These are phyloP conservation scores for Rhazya stricta DNA, from an alignment of 257 asterid species.

Conservation along the genomic window DNA sequence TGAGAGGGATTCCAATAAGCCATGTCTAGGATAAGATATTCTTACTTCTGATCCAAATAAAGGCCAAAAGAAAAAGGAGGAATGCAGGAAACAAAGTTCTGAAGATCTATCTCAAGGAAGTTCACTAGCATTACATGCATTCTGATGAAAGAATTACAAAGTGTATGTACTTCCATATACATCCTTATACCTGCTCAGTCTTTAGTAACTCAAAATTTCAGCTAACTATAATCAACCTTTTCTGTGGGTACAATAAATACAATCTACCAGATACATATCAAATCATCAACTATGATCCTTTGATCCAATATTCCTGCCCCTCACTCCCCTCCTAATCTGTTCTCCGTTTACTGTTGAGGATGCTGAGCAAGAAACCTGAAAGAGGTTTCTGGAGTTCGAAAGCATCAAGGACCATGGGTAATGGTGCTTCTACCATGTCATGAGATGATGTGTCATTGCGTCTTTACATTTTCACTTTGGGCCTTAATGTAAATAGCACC, in stretches of 20 bases:
- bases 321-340: neutral
- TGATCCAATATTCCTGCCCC: no score
- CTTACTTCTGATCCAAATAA: neutral
- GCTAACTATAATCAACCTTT: neutral
- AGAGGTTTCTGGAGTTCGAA: neutral
- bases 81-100: neutral
- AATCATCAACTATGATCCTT: neutral
- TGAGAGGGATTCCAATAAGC: neutral
- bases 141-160: neutral
- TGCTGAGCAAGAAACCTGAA: neutral
- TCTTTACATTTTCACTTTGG: neutral
- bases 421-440: neutral
- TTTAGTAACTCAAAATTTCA: neutral
- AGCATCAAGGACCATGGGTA: neutral
- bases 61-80: neutral
- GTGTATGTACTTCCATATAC: neutral
- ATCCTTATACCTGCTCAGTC: neutral
- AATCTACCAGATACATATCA: neutral
- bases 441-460: neutral
- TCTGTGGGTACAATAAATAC: neutral
- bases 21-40: neutral
- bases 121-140: neutral
- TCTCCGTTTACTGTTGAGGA: neutral
- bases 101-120: neutral
- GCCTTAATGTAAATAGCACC: neutral